Evolutionary conservation across 1,284 basidiomycete genomes (phyloP), one percentile per base, ranked within the genome.

Genomic region (Ceratobasidium sp.): DNA sequence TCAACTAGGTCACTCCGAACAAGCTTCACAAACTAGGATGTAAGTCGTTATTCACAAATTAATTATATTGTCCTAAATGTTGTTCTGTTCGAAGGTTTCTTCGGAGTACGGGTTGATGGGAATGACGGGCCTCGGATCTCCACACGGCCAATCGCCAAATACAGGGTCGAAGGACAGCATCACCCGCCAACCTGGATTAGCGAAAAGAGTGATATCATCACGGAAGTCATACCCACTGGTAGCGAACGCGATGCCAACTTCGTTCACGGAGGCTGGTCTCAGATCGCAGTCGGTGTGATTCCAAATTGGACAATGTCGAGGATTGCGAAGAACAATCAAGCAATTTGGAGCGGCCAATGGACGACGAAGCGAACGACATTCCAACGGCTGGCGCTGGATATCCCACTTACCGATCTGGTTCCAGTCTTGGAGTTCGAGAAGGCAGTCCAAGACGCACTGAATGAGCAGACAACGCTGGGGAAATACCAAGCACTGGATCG

Each of bases 241-340:
- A 61, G 34, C 14, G 31, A 39, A 1, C 69, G 69, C 3, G 58
- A 61, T 11, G 22, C 69, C 1, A 62, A 51, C 46, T 72, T 51
- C 41, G 31, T 62, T 16, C 69, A 72, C 41, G n/a, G 48, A 22
- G 69, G 69, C 13, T 72, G 69, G 69, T 72, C 58, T 6, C 43
- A 37, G 13, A 48, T 58, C 9, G 58, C 69, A 14, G 34, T 27
- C 37, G 19, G 14, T 22, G 27, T 22, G 16, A 37, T 24, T 27
- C 48, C 69, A 7, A 29, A 43, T 9, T 72, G 69, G 69, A 53
- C 29, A 22, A 13, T 16, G 7, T 61, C n/a, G 19, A 61, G 69
- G 31, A 72, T 62, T 19, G 56, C 43, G 19, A 54, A 48, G 19
- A 61, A 51, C 69, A 48, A 72, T 19, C 58, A 51, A 62, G 27